Conservation (phyloP, 768 basidiomycete genomes). For the Podaxis sp. region DNA sequence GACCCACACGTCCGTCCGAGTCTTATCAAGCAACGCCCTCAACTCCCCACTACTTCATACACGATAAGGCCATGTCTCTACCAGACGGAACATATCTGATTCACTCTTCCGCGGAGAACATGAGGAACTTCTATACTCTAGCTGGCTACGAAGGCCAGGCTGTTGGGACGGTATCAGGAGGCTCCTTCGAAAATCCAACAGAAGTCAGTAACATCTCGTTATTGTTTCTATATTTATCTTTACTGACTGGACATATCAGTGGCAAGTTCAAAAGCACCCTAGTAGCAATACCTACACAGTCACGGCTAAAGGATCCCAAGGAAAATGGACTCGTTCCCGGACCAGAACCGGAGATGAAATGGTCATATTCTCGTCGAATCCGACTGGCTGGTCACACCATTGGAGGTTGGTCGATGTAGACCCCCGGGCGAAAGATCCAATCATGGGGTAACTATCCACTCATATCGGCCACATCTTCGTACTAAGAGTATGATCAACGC, state of each 20-base stretch:
- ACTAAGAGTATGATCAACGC: neutral
- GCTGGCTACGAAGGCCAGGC: neutral
- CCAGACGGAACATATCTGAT: conserved; percentile 5
- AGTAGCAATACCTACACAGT: conserved; percentile 4
- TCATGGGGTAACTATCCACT: neutral
- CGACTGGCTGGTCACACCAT: conserved; percentile 2
- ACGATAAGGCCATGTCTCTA: neutral
- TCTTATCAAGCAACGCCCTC: neutral
- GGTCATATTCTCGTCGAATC: neutral
- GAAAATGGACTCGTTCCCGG: neutral
- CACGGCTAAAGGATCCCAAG: conserved; percentile 1
- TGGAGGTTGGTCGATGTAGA: conserved; percentile 7
- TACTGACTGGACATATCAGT: neutral
- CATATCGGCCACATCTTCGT: neutral
- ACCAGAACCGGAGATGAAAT: neutral
- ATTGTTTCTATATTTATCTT: neutral
- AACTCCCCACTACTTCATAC: neutral
- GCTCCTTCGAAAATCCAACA: neutral
- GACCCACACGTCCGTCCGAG: neutral
- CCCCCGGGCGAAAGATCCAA: conserved; percentile 1
- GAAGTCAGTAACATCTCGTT: neutral
- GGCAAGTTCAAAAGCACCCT: conserved; percentile 4
- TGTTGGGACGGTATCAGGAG: neutral
- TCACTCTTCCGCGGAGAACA: conserved; percentile 2
- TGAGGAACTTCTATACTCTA: neutral